Evolutionary conservation across 1,284 basidiomycete species (phyloP).

Genomic region (Melampsora abietis-canadensis): DNA sequence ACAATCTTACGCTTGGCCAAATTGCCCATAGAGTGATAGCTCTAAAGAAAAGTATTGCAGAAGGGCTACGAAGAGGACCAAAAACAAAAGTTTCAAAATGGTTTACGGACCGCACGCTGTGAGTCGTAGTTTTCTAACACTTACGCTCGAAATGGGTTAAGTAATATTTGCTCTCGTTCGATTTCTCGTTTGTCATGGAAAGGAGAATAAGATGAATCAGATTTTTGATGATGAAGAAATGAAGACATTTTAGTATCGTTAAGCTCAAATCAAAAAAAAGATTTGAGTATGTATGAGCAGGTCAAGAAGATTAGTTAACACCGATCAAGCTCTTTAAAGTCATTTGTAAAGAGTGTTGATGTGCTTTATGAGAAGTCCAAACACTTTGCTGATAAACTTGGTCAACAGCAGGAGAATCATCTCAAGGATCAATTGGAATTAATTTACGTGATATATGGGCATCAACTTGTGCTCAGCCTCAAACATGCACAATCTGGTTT

Average conservation of each 20-base stretch:
- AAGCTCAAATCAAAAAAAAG: too few relatives aligned
- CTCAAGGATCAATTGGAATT: too few relatives aligned
- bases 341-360: too few relatives aligned
- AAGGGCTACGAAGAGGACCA: conserved; percentile 5
- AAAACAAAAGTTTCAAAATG: neutral
- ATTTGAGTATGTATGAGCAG: too few relatives aligned
- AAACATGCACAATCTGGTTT: too few relatives aligned
- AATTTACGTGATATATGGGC: too few relatives aligned
- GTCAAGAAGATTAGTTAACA: too few relatives aligned
- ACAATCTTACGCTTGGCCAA: conserved; percentile 15
- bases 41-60: conserved; percentile 30
- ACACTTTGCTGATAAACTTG: too few relatives aligned
- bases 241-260: neutral
- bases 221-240: neutral
- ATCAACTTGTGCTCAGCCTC: too few relatives aligned
- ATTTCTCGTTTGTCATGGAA: neutral
- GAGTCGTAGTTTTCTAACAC: neutral
- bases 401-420: too few relatives aligned
- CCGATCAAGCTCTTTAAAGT: too few relatives aligned
- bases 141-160: neutral
- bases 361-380: too few relatives aligned
- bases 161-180: neutral
- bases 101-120: neutral
- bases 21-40: conserved; percentile 31
- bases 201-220: neutral